Base-by-base conservation (phyloP, 2,329 filamentous ascomycete species). In the Pseudocercospora fuligena region DNA sequence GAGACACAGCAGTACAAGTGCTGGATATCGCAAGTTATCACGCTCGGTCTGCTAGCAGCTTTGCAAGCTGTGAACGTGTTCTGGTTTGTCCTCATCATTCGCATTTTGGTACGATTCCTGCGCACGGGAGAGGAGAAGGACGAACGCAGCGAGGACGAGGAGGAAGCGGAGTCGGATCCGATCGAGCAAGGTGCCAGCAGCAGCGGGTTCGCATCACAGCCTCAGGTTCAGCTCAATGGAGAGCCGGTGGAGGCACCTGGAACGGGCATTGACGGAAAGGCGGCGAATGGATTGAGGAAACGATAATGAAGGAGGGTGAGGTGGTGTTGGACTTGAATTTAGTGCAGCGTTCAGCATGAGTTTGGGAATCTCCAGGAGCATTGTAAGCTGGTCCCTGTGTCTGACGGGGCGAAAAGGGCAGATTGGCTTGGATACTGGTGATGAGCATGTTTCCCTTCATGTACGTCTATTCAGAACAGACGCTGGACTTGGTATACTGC, bases 11-110 rank as follows among this genome's bases (percentile, higher is more conserved):
- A 92, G 79, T 94, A 91, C 84, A 94, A 94, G 82, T 92, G 90
- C 81, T 83, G 81, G 75, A 80, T 94, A 67, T 84, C 87, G 29
- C 89, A 92, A 76, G 82, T 83, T 77, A 92, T 94, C 73, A 90
- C 90, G 11, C 83, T 88, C 8, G 73, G 75, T 2, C 84, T 94
- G 27, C 85, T 94, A 6, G 83, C 87, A 3, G 82, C 84, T 3
- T 83, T 94, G 36, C 92, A 94, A 79, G 87, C 88, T 1, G 84
- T 94, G 61, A 94, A 94, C 77, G 78, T 94, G 9, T 93, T 94
- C 81, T 94, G 92, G 92, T 86, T 93, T 66, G 92, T 89, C 79
- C 88, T 90, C 79, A 93, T 94, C 73, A 77, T 91, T 66, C 85
- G 91, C 70, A 92, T 94, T 70, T 89, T 90, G 56, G 92, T 89